phyloP scores from a whole-genome alignment of 1,284 basidiomycete genomes.

The Trametes polyzona region DNA sequence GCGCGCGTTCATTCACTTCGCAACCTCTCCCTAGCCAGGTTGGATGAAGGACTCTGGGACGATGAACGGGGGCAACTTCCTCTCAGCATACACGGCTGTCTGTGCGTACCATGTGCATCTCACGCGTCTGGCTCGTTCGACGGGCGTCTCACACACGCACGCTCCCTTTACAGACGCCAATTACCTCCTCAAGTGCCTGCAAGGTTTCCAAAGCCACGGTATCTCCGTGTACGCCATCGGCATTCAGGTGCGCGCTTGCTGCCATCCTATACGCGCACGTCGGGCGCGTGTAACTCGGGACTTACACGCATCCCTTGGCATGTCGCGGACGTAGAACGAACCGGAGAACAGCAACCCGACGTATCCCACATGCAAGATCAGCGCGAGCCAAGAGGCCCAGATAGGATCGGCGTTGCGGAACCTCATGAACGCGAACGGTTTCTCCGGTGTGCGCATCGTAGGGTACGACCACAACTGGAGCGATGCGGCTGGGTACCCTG shows the following conservation, averaged over 20 bases:
- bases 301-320: background rate
- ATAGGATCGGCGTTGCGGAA: slow-evolving; percentile 47
- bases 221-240: slow-evolving; percentile 47
- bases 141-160: background rate
- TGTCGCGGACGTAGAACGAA: slow-evolving; percentile 46
- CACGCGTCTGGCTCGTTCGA: background rate
- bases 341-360: slow-evolving; percentile 49
- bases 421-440: slow-evolving; percentile 50
- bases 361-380: slow-evolving; percentile 49
- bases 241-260: slow-evolving; percentile 42
- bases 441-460: slow-evolving; percentile 46
- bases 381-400: slow-evolving; percentile 43
- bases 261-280: background rate
- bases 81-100: slow-evolving; percentile 37
- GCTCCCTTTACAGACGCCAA: slow-evolving; percentile 45
- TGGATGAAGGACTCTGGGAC: slow-evolving; percentile 55
- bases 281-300: background rate
- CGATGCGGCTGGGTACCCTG: slow-evolving; percentile 51
- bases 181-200: slow-evolving; percentile 48
- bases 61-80: slow-evolving; percentile 50
- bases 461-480: slow-evolving; percentile 58
- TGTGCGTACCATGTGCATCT: slow-evolving; percentile 38
- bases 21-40: slow-evolving; percentile 42
- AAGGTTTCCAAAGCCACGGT: slow-evolving; percentile 47
- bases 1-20: background rate